Conservation (phyloP, 2,329 filamentous ascomycete genomes). For the Macrophomina phaseolina region DNA sequence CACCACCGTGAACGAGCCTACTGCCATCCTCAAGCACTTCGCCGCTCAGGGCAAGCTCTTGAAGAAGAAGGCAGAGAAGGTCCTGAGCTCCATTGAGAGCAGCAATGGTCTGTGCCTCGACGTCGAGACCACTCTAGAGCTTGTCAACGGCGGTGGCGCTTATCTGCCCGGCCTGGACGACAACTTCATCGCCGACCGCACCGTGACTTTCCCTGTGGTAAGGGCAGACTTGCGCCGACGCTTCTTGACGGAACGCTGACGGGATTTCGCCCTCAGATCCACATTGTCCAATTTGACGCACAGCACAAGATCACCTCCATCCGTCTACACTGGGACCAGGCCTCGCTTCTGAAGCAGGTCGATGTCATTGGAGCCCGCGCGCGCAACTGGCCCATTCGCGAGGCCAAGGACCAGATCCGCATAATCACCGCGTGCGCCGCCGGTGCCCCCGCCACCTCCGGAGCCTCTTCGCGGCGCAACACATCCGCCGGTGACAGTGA, state of each 20-base stretch:
- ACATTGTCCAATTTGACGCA: conserved; percentile 84
- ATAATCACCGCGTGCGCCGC: conserved; percentile 66
- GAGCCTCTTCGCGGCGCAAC: conserved; percentile 41
- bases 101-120: conserved; percentile 74
- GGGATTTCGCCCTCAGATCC: conserved; percentile 47
- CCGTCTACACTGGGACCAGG: conserved; percentile 94
- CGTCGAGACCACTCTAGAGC: conserved; percentile 82
- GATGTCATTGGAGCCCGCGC: conserved; percentile 90
- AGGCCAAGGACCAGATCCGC: conserved; percentile 81
- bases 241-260: background rate
- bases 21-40: conserved; percentile 84
- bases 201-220: conserved; percentile 81
- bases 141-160: conserved; percentile 78
- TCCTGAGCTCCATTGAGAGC: conserved; percentile 76
- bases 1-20: conserved; percentile 71
- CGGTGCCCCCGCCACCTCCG: conserved; percentile 51
- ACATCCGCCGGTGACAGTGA: conserved; percentile 40
- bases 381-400: conserved; percentile 93
- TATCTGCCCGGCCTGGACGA: conserved; percentile 91
- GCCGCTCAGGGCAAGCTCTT: conserved; percentile 72
- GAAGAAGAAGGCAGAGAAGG: conserved; percentile 80
- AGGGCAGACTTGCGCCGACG: conserved; percentile 38
- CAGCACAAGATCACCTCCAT: conserved; percentile 83
- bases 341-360: conserved; percentile 86
- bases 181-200: conserved; percentile 87